Evolutionary conservation across 2,329 filamentous ascomycete species (phyloP).

Genomic region (Botrytis hyacinthi): DNA sequence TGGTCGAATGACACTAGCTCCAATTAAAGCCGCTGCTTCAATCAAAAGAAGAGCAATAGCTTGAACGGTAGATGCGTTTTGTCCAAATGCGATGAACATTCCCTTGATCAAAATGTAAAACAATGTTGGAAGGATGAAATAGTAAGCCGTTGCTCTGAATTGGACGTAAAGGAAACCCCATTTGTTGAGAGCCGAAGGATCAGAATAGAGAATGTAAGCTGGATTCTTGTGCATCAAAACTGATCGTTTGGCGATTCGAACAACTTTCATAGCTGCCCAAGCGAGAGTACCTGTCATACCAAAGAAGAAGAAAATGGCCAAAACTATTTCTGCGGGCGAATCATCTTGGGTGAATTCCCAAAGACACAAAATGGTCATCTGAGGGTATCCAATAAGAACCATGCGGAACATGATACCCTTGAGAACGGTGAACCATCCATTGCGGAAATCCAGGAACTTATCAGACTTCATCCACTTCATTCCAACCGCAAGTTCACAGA

Average conservation of each 20-base stretch:
- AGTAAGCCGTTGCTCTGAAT: conserved; percentile 93
- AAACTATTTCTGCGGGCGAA: conserved; percentile 79
- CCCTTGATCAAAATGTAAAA: conserved; percentile 81
- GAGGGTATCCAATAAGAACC: conserved; percentile 85
- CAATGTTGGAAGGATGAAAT: conserved; percentile 82
- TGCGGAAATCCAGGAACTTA: conserved; percentile 89
- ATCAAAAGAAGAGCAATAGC: conserved; percentile 80
- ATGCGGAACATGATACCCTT: conserved; percentile 93
- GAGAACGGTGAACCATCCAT: conserved; percentile 87
- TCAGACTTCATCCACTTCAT: conserved; percentile 76
- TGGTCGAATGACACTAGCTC: conserved; percentile 75
- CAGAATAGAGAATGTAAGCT: conserved; percentile 94
- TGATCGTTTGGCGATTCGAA: conserved; percentile 82
- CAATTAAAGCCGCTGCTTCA: conserved; percentile 75
- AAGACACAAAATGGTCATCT: conserved; percentile 84
- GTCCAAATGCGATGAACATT: conserved; percentile 82
- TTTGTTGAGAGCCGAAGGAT: conserved; percentile 91
- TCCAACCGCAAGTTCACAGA: conserved; percentile 74
- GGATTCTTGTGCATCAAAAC: conserved; percentile 92
- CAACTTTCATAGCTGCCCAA: conserved; percentile 89
- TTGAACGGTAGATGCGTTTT: conserved; percentile 68
- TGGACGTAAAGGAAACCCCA: conserved; percentile 98
- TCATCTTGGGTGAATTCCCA: conserved; percentile 90
- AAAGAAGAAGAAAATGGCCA: conserved; percentile 86
- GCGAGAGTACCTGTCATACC: conserved; percentile 73